Conservation (phyloP, 768 basidiomycete species). For the Omphalotus guepiniiformis region DNA sequence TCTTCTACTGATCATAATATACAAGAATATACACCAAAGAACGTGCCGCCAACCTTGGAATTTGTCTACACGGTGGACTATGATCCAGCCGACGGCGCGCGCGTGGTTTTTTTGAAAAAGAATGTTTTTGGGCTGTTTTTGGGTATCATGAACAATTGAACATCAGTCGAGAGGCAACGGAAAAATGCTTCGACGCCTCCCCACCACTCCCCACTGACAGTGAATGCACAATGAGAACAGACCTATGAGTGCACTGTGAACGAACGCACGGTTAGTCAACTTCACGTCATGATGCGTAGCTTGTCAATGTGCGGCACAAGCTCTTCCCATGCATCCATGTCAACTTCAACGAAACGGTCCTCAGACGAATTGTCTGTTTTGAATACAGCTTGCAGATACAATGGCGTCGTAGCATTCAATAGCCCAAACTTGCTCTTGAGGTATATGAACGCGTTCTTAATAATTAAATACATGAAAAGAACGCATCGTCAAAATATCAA, state of each 20-base stretch:
- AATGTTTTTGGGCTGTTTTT: too few relatives aligned
- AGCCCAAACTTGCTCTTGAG: constrained; percentile 34
- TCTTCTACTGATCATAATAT: too few relatives aligned
- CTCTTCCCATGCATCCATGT: constrained; percentile 36
- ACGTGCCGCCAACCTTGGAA: too few relatives aligned
- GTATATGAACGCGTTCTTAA: constrained; percentile 30
- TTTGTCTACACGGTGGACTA: too few relatives aligned
- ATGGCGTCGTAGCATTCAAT: constrained; percentile 24
- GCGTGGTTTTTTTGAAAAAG: too few relatives aligned
- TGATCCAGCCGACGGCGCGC: too few relatives aligned
- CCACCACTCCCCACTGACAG: too few relatives aligned
- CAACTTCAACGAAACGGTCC: constrained; percentile 23
- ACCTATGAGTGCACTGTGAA: background rate
- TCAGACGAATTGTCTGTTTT: background rate
- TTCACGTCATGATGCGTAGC: constrained; percentile 16
- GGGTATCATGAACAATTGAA: too few relatives aligned
- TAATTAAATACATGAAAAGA: background rate
- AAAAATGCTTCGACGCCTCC: too few relatives aligned
- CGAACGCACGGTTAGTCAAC: background rate
- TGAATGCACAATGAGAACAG: too few relatives aligned
- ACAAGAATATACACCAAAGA: too few relatives aligned
- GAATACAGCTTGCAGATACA: constrained; percentile 25
- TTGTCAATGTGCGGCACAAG: constrained; percentile 24
- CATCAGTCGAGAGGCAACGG: too few relatives aligned
- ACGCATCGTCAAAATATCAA: background rate